Base-by-base conservation (phyloP, 2,329 filamentous ascomycete genomes). In the Fusarium humuli region DNA sequence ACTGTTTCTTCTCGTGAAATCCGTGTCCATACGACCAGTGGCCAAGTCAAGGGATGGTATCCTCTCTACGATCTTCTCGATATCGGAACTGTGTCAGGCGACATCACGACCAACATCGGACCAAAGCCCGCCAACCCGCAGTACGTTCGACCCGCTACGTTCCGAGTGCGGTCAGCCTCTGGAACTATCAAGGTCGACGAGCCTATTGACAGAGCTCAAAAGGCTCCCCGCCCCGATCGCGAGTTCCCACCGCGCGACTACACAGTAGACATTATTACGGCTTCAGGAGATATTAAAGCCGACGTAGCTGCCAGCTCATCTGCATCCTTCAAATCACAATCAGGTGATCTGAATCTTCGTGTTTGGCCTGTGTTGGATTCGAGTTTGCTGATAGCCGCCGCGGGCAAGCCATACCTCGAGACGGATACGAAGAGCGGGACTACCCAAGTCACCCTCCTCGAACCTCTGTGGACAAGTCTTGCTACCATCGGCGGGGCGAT, bases 31-130 rank as follows among this genome's bases (percentile, higher is more conserved):
- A 84, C 85, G 20, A 79, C 81, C 5, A 81, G 83, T 2, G 84
- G 83, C 10, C 52, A 75, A 16, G 81, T 88, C 65, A 62, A 64
- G 16, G 86, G 86, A 30, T 81, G 80, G 74, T 87, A 84, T 79
- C 84, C 86, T 1, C 78, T 88, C 2, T 84, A 83, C 73, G 84
- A 87, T 70, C 75, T 81, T 30, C 80, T 88, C 14, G 76, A 78
- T 20, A 74, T 87, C n/a, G 69, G 77, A 20, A 81, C 83, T 10
- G 77, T 78, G 1, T 84, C 85, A 0, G 86, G 86, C 48, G 70
- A 78, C 55, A 76, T 87, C 59, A 62, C 62, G 18, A 78, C 80
- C 6, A 79, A 78, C 34, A 76, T 88, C 56, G 77, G 76, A 14
- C 83, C 84, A 8, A 78, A 84, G 69, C 74, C 77, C 1, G 80